Evolutionary conservation across 202 grass and related monocot genomes (phyloP).

Genomic region (Alloteropsis angusta): DNA sequence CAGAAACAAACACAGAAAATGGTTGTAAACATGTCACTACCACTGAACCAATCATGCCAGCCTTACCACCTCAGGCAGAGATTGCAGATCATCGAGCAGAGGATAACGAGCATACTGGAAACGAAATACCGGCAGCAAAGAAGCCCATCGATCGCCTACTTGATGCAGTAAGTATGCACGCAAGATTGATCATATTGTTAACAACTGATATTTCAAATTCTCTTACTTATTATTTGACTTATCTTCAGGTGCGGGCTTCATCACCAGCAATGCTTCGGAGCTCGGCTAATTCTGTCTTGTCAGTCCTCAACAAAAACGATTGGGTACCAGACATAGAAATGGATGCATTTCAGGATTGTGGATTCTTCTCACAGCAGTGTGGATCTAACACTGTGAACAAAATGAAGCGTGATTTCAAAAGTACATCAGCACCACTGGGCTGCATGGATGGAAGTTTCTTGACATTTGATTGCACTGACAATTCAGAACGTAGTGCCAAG

Average conservation of each 20-base stretch:
- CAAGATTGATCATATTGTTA: not conserved
- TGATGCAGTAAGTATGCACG: slow-evolving; percentile 14
- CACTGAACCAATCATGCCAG: not conserved
- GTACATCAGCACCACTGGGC: not conserved
- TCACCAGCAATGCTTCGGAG: not conserved
- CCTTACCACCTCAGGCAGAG: not conserved
- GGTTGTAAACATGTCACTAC: not conserved
- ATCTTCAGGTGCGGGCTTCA: slow-evolving; percentile 25
- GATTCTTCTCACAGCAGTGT: not conserved
- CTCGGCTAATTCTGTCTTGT: not conserved
- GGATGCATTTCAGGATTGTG: not conserved
- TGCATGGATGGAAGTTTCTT: slow-evolving; percentile 1
- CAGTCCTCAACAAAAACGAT: not conserved
- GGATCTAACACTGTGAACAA: not conserved
- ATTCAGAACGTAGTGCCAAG: not conserved
- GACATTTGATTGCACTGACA: not conserved
- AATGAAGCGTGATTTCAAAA: slow-evolving; percentile 8
- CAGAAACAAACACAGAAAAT: not conserved
- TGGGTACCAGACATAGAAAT: not conserved
- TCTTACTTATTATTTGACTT: not conserved
- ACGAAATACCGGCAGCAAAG: not conserved
- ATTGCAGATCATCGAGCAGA: not conserved
- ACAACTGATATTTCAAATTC: not conserved
- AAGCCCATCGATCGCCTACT: slow-evolving; percentile 16
- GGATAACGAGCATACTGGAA: not conserved